phyloP scores from a whole-genome alignment of 2,329 filamentous ascomycete genomes.

The Fusarium tricinctum region DNA sequence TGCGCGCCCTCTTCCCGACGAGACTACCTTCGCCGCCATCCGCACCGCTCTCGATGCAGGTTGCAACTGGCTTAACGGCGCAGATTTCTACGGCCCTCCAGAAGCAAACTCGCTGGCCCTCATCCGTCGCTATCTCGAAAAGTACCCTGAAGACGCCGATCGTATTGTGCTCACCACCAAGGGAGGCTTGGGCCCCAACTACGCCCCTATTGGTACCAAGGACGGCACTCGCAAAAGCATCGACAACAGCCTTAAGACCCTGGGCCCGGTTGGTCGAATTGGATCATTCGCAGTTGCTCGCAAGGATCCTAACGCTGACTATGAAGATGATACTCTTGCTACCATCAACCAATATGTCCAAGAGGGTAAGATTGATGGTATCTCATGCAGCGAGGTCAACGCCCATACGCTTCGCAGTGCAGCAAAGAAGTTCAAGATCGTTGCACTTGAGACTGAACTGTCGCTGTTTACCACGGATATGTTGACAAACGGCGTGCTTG shows the following conservation, averaged over 20 bases:
- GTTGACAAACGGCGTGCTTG: constrained; percentile 62
- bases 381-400: constrained; percentile 62
- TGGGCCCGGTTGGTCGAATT: constrained; percentile 61
- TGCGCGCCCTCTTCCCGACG: constrained; percentile 41
- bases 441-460: constrained; percentile 64
- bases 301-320: constrained; percentile 66
- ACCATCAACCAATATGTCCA: constrained; percentile 61
- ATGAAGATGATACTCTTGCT: constrained; percentile 60
- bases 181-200: constrained; percentile 60
- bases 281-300: constrained; percentile 72
- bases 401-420: constrained; percentile 62
- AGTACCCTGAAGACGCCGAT: constrained; percentile 71
- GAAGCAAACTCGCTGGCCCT: constrained; percentile 68
- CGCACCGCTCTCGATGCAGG: constrained; percentile 62
- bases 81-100: constrained; percentile 72
- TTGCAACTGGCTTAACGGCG: constrained; percentile 68
- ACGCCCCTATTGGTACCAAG: constrained; percentile 63
- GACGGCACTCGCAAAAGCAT: constrained; percentile 67
- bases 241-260: constrained; percentile 63
- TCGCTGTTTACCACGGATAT: constrained; percentile 61
- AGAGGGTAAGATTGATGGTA: constrained; percentile 62
- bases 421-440: constrained; percentile 58
- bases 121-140: constrained; percentile 70
- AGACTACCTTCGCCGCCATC: constrained; percentile 66
- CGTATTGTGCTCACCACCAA: constrained; percentile 73